These are phyloP conservation scores for Monosporascus sp. DNA, from an alignment of 2,329 filamentous ascomycete species.

Conservation along the genomic window DNA sequence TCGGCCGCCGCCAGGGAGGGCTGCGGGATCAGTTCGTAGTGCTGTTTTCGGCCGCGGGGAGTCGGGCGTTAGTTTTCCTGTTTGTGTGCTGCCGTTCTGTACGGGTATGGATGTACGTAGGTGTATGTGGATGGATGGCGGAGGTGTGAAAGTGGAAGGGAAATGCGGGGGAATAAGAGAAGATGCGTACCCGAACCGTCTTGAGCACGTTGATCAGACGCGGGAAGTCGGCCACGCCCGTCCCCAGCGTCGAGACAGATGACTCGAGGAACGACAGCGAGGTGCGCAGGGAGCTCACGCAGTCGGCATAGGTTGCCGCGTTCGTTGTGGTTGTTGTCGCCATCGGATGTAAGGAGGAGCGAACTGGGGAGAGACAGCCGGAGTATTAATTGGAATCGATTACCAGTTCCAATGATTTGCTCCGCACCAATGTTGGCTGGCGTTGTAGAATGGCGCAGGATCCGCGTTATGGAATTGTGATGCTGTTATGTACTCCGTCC, in stretches of 20 bases:
- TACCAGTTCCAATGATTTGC: too few relatives aligned
- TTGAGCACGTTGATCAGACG: constrained; percentile 50
- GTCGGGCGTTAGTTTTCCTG: background rate
- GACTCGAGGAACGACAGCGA: constrained; percentile 58
- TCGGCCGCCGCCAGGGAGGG: constrained; percentile 77
- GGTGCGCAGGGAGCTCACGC: constrained; percentile 52
- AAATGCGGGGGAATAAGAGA: background rate
- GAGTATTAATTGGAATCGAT: too few relatives aligned
- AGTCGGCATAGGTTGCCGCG: constrained; percentile 43
- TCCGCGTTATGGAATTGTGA: too few relatives aligned
- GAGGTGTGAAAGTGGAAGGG: background rate
- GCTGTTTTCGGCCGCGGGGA: constrained; percentile 40
- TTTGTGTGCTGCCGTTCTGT: background rate
- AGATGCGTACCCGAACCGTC: constrained; percentile 45
- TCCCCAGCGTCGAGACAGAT: constrained; percentile 51
- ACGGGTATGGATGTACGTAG: background rate
- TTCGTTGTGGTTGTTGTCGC: constrained; percentile 10
- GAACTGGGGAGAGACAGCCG: too few relatives aligned
- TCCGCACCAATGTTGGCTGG: too few relatives aligned
- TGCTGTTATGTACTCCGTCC: too few relatives aligned
- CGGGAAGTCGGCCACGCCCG: constrained; percentile 53
- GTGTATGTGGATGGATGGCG: background rate
- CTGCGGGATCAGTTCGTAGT: constrained; percentile 90
- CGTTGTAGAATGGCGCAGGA: too few relatives aligned
- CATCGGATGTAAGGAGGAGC: constrained; percentile 1